Conservation (phyloP, 768 basidiomycete species). For the Mycena vitilis region DNA sequence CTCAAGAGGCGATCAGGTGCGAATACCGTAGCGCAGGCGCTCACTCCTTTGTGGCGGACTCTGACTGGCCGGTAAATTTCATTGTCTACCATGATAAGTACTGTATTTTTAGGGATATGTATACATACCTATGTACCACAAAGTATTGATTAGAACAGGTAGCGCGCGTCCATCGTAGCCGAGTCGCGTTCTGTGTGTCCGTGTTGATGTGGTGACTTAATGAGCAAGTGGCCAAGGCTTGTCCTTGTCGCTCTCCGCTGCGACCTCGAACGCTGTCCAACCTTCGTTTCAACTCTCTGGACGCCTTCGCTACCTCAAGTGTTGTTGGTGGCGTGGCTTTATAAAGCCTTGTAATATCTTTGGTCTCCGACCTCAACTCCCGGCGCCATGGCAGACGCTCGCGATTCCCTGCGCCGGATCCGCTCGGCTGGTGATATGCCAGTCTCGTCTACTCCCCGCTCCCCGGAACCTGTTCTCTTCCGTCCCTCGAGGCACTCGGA, state of each 20-base stretch:
- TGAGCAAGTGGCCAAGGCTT: too few relatives aligned
- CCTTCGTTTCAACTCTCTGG: too few relatives aligned
- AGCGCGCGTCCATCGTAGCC: too few relatives aligned
- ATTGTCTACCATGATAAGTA: neutral
- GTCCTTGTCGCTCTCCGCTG: too few relatives aligned
- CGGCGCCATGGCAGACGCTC: constrained; percentile 26
- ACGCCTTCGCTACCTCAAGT: too few relatives aligned
- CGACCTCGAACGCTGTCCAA: too few relatives aligned
- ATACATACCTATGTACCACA: constrained; percentile 12
- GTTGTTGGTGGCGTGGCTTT: too few relatives aligned
- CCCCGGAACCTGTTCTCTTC: constrained; percentile 40
- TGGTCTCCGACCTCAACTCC: neutral
- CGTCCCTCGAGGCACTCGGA: constrained; percentile 36
- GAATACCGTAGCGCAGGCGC: constrained; percentile 78
- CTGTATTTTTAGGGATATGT: constrained; percentile 29
- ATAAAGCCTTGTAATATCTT: neutral
- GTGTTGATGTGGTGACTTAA: too few relatives aligned
- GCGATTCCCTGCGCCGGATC: constrained; percentile 47
- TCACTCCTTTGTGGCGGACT: constrained; percentile 75
- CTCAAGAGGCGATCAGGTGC: constrained; percentile 46
- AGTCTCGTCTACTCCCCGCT: constrained; percentile 30
- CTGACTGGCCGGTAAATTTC: constrained; percentile 41
- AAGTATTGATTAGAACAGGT: too few relatives aligned
- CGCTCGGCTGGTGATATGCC: constrained; percentile 56
- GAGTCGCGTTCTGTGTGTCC: too few relatives aligned